phyloP scores from a whole-genome alignment of 371 early-diverging fungal species.

The Globomyces sp. region DNA sequence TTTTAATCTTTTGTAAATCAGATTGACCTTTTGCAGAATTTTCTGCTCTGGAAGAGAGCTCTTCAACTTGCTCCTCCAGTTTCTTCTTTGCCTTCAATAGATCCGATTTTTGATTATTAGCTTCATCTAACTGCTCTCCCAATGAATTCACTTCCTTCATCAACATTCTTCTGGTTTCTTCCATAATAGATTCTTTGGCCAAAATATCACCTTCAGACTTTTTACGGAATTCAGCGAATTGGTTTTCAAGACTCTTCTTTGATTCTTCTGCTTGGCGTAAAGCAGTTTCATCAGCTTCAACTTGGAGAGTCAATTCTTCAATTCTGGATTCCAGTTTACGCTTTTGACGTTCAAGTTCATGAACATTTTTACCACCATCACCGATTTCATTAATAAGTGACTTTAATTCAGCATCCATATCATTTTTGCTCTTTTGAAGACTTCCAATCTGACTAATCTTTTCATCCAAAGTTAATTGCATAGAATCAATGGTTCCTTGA shows the following conservation, averaged over 20 bases:
- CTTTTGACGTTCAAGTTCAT: constrained; percentile 69
- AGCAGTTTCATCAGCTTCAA: constrained; percentile 61
- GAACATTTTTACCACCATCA: constrained; percentile 70
- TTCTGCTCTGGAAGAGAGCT: constrained; percentile 54
- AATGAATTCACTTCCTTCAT: constrained; percentile 73
- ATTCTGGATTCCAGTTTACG: constrained; percentile 60
- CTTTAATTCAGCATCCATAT: constrained; percentile 69
- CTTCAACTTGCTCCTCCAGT: constrained; percentile 64
- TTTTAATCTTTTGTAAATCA: constrained; percentile 67
- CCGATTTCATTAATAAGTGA: constrained; percentile 76
- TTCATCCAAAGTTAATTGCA: constrained; percentile 60
- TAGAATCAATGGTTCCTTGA: constrained; percentile 56
- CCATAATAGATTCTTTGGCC: constrained; percentile 65
- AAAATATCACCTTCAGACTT: constrained; percentile 63
- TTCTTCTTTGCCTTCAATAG: constrained; percentile 56
- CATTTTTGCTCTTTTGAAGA: constrained; percentile 62
- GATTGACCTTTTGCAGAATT: constrained; percentile 60
- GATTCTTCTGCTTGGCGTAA: constrained; percentile 64
- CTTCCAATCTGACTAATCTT: constrained; percentile 49
- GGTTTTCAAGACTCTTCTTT: constrained; percentile 61
- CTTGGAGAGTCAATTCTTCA: constrained; percentile 57
- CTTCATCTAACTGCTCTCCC: constrained; percentile 71
- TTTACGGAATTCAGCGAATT: constrained; percentile 63
- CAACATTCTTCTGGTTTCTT: constrained; percentile 70
- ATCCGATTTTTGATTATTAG: constrained; percentile 54